phyloP scores from a whole-genome alignment of 2,329 filamentous ascomycete species.

The Coniella lustricola region DNA sequence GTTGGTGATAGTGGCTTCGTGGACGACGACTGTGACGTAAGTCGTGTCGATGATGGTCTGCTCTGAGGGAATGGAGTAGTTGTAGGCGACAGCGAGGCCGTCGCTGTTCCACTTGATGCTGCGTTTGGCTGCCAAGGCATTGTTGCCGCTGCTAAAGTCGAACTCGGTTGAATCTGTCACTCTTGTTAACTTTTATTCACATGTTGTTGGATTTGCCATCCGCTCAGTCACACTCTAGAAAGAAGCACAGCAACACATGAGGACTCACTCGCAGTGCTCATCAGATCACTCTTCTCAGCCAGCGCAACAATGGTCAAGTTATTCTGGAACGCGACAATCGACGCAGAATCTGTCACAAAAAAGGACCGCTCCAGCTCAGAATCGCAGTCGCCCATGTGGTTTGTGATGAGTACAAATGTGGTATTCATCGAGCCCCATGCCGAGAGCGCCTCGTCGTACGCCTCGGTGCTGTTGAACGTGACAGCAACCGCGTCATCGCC shows the following conservation, averaged over 20 bases:
- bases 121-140: slow-evolving; percentile 15
- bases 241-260: background rate
- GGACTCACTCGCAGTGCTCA: slow-evolving; percentile 19
- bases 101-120: slow-evolving; percentile 18
- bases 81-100: slow-evolving; percentile 19
- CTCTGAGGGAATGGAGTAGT: slow-evolving; percentile 16
- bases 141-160: slow-evolving; percentile 18
- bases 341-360: slow-evolving; percentile 18
- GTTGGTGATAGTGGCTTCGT: slow-evolving; percentile 18
- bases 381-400: slow-evolving; percentile 20
- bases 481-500: slow-evolving; percentile 35
- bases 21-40: slow-evolving; percentile 18
- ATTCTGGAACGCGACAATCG: slow-evolving; percentile 8
- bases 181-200: background rate
- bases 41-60: slow-evolving; percentile 17
- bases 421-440: slow-evolving; percentile 17
- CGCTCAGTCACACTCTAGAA: background rate
- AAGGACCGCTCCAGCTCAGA: slow-evolving; percentile 19
- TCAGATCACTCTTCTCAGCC: slow-evolving; percentile 20
- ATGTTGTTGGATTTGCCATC: background rate
- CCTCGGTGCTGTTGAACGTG: slow-evolving; percentile 17
- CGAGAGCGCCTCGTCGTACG: slow-evolving; percentile 18
- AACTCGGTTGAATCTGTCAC: slow-evolving; percentile 15
- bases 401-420: slow-evolving; percentile 21
- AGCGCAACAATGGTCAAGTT: slow-evolving; percentile 18